Evolutionary conservation across 2,329 filamentous ascomycete genomes (phyloP), one percentile per base, ranked within the genome.

Genomic region (Arthroderma sp.): DNA sequence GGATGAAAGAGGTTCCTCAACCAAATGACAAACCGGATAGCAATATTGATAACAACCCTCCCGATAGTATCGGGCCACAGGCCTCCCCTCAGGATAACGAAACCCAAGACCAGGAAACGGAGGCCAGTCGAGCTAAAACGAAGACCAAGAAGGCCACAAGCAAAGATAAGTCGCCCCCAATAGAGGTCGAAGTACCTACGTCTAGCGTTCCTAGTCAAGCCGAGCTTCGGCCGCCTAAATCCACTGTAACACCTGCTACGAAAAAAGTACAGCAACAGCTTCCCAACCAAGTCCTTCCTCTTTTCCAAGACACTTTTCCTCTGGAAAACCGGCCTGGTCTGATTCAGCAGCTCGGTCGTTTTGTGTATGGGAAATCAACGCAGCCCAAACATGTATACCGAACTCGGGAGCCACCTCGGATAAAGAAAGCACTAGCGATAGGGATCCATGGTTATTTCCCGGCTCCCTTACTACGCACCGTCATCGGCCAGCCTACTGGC

Each of bases 401-500:
- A 30, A 66, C 78, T 5, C 79, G 78, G 38, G 77, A 83, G 5
- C 71, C 77, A 0, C 83, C 78, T 1, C 82, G 75, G 51, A 78
- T 96, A 39, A 86, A 78, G 57, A 91, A 83, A 53, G 91, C 91
- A 8, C 73, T 98, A 4, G 87, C 88, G 1, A 94, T 98, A 53
- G 91, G 91, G 34, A 79, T 98, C 1, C 91, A 98, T 61, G 91
- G 91, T 0, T 83, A 94, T 48, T 95, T 96, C 53, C 91, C 91
- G 1, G 86, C 86, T 0, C 78, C 83, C 0, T 77, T 93, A 36
- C 73, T 98, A 32, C 82, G 91, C n/a, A 83, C 82, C 15, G 83
- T 98, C 53, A 81, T 96, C 10, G 91, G 91, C 0, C 89, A 94
- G 55, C 91, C 91, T 0, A 98, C 88, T 0, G 91, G 91, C 4